Percentiles rank a stretch among this genome's conserved stretches.
Conservation (phyloP, 73 alveolate species). For the Durusdinium trenchii region DNA sequence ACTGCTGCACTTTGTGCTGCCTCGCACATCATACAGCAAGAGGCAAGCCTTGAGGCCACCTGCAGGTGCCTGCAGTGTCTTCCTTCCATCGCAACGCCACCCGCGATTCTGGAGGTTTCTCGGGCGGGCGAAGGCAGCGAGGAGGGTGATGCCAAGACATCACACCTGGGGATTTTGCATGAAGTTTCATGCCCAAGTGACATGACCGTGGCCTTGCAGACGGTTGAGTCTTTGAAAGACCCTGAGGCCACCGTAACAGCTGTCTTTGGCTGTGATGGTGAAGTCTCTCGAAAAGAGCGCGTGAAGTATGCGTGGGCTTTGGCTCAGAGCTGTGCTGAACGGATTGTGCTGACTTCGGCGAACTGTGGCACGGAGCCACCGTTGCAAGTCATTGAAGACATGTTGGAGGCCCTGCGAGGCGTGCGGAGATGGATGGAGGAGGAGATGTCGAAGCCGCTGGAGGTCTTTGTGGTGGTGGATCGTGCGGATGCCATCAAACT, state of each 20-base stretch:
- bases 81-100: slow-evolving; percentile 2
- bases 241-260: slow-evolving; percentile 10
- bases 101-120: slow-evolving; percentile 19
- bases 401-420: slow-evolving; percentile 46
- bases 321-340: slow-evolving; percentile 42
- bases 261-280: slow-evolving; percentile 89
- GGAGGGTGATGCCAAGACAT: too few species aligned
- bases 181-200: slow-evolving; percentile 26
- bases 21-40: neutral
- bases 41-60: neutral
- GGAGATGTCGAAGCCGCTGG: neutral
- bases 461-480: slow-evolving; percentile 39
- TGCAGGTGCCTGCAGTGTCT: neutral
- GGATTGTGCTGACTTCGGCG: slow-evolving; percentile 45
- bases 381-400: slow-evolving; percentile 68
- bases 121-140: neutral
- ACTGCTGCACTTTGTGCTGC: slow-evolving; percentile 41
- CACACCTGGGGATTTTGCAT: slow-evolving; percentile 31
- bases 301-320: slow-evolving; percentile 66
- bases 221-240: neutral
- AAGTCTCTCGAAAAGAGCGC: slow-evolving; percentile 56
- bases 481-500: slow-evolving; percentile 88
- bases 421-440: neutral
- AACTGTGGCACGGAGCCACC: slow-evolving; percentile 63
- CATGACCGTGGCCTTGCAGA: slow-evolving; percentile 22